Evolutionary conservation across 2,329 filamentous ascomycete genomes (phyloP), one percentile per base, ranked within the genome.

Genomic region (Penicillium brasilianum): DNA sequence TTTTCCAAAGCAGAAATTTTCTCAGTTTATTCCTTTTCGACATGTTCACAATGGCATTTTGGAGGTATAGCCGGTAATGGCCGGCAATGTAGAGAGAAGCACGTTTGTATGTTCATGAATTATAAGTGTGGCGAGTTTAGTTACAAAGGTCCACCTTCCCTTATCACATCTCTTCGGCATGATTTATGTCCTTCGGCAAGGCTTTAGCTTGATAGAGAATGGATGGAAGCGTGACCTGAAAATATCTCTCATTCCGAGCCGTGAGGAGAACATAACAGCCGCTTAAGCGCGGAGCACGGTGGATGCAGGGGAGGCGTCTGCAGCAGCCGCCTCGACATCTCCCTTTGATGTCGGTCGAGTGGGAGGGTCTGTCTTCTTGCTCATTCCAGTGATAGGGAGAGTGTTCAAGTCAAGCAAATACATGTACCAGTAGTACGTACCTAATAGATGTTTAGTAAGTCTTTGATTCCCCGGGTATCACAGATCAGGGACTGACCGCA

Each of bases 371-470:
- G 36, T 43, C 10, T 36, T 53, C 32, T 57, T 64, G 4, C 60
- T 60, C 16, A 67, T 14, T 0, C 64, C 66, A 14, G 59, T 61
- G 6, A 74, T 54, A 0, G 65, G 56, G 3, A 68, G 22, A 2
- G 58, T 14, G 10, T 72, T 64, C 0, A 66, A 60, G 4, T 74
- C 69, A 0, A 73, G 58, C 3, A 80, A 69, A 66, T 80, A 80
- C 54, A 83, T 69, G 58, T 83, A 83, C 81, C 80, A 84, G 66
- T 82, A 83, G 16, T 80, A 80, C 0, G 74, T 78, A 5, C 67
- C 72, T 72, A 11, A 13, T n/a, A 11, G 4, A 16, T 22, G 14
- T 25, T 53, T 53, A 53, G 50, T 28, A 37, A 53, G 9, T 10
- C n/a, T 11, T 18, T 13, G 20, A 13, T 9, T 14, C 3, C 22